Evolutionary conservation across 129 eudicot genomes (phyloP).

Genomic region (Centella asiatica): DNA sequence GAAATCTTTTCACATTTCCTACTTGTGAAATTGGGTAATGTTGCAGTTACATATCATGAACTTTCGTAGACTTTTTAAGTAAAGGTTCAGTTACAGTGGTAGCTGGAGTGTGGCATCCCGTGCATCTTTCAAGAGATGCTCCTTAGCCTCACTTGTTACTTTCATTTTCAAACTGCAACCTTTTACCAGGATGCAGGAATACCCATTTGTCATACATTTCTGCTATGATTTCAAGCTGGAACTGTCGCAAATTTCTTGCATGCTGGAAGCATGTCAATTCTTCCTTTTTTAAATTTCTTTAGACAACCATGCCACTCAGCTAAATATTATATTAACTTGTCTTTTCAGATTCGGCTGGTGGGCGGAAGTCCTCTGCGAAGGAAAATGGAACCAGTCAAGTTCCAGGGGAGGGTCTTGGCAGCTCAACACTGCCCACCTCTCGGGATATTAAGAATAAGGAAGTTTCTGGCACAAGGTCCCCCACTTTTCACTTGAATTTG

Average conservation of each 20-base stretch:
- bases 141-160: conserved; percentile 8
- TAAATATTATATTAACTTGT: neutral
- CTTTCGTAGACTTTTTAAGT: too few species aligned
- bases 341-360: conserved; percentile 53
- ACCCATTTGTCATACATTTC: neutral
- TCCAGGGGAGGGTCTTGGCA: conserved; percentile 27
- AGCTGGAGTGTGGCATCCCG: neutral
- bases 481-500: conserved; percentile 9
- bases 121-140: conserved; percentile 3
- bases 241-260: conserved; percentile 6
- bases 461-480: conserved; percentile 37
- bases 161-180: neutral
- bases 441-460: conserved; percentile 41
- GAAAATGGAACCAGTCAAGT: conserved; percentile 47
- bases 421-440: conserved; percentile 24
- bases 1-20: neutral
- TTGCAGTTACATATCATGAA: too few species aligned
- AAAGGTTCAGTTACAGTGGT: too few species aligned
- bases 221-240: neutral
- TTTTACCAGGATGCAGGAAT: too few species aligned
- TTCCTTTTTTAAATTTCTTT: neutral
- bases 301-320: neutral
- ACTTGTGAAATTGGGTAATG: neutral
- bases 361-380: conserved; percentile 41
- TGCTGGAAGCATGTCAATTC: conserved; percentile 7